Percentiles rank a stretch among this genome's conserved stretches.
These are phyloP conservation scores for Gossypium ekmanianum DNA, from an alignment of 345 rosid genomes.

Conservation along the genomic window DNA sequence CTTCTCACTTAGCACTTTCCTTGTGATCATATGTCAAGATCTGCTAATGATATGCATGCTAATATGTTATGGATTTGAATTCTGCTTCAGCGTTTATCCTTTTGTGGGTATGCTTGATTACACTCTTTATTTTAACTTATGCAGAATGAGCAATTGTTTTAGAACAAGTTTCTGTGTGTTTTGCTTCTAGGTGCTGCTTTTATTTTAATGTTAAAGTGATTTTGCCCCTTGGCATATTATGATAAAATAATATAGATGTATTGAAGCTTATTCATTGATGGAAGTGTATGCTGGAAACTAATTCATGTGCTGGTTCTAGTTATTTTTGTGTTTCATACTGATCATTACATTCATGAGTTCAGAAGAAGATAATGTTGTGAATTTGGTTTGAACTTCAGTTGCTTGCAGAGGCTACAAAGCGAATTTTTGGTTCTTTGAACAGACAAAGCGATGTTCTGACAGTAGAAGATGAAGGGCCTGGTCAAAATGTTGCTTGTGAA, in stretches of 20 bases:
- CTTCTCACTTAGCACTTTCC: neutral
- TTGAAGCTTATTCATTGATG: neutral
- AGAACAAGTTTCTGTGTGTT: neutral
- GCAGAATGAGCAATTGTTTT: conserved; percentile 3
- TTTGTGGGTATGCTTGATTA: conserved; percentile 5
- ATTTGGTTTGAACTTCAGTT: conserved; percentile 53
- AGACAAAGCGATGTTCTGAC: conserved; percentile 51
- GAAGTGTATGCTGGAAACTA: neutral
- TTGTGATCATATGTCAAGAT: neutral
- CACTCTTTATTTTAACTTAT: neutral
- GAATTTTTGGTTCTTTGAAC: conserved; percentile 59
- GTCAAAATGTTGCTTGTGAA: conserved; percentile 44
- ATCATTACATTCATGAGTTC: neutral
- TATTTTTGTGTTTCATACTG: neutral
- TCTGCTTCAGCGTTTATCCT: neutral
- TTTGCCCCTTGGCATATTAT: neutral
- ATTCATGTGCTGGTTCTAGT: neutral
- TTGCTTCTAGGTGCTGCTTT: conserved; percentile 7
- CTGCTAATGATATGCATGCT: neutral
- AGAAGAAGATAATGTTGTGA: conserved; percentile 3
- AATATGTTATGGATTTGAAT: neutral
- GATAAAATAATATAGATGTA: neutral
- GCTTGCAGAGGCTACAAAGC: conserved; percentile 91
- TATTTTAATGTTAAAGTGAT: neutral
- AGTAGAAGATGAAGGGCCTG: conserved; percentile 65